Base-by-base conservation (phyloP, 176 grass and related monocot species). In the Triticum turgidum region DNA sequence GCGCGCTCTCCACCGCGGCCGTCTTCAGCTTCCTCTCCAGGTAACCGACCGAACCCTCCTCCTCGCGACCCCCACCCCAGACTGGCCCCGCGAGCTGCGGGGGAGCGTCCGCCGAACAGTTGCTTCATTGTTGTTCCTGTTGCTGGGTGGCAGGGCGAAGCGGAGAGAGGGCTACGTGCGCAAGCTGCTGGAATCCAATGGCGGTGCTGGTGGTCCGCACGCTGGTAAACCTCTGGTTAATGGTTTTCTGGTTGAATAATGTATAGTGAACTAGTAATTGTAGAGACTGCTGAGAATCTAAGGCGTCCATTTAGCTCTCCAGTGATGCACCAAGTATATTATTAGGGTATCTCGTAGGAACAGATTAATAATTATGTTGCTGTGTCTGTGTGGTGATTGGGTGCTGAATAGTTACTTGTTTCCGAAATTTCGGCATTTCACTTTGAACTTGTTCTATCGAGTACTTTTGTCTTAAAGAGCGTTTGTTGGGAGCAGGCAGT, bases 1-100 rank as follows among this genome's bases (percentile, higher is more conserved):
- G 94, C 13, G 95, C 89, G 49, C 54, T 99, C 80, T 89, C 92
- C 9, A 67, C 87, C 6, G 58, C 90, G 4, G 79, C 90, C 44
- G 5, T 94, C 45, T 79, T 91, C 33, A 87, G 51, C 6, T 27
- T 87, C 63, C 32, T 91, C 64, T 88, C 94, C 11, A 92, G 92
- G 97, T 96, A 69, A 86, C 66, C 5, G 4, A 5, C 20, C 18
- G 13, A 35, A 22, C 65, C 6, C 39, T 14, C 22, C 59, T 8
- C 41, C 22, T 34, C 24, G 3, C 52, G 20, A 3, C 77, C 14
- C 29, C 2, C 34, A 17, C 9, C 29, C 14, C 51, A 41, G 21
- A 33, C 73, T 80, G 38, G 42, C 54, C 13, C 67, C 21, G 12
- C 20, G 6, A 17, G 34, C n/a, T 17, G 24, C 56, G 35, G 33